Base-by-base conservation (phyloP, 2,329 filamentous ascomycete genomes). In the Trichoderma citrinoviride region DNA sequence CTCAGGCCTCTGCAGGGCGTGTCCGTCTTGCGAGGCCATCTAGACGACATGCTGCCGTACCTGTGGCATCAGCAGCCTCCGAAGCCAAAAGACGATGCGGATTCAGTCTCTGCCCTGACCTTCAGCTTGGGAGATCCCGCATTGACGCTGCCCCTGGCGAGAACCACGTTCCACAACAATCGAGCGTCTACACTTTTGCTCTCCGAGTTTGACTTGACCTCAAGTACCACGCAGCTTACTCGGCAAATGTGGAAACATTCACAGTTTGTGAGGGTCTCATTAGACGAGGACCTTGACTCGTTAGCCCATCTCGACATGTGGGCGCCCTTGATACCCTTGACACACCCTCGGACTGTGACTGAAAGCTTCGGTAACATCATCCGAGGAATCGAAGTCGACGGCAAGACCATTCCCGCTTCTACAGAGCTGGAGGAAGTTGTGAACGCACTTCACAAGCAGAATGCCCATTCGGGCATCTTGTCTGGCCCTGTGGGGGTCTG, bases 331-430 rank as follows among this genome's bases (percentile, higher is more conserved):
- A 75, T 87, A 12, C 85, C 89, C 1, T 74, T 93, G 41, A 91
- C 89, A 0, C 74, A 77, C 6, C 82, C 88, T 17, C 84, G 90
- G 19, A 79, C 77, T 53, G 87, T 95, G 41, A 77, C 82, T 1
- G 83, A 85, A 43, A 87, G 87, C 41, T 86, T 93, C 71, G 92
- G 92, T 3, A 96, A 96, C 75, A 94, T 96, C 63, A 80, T 95
- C 23, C 85, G 89, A 37, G 83, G 85, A 47, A 73, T 93, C 10
- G 79, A 85, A 17, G 77, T 83, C 19, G 72, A 80, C 23, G 80
- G 79, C 5, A 73, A 77, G 37, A 71, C 76, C 1, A 77, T 82
- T 0, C 87, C 89, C 14, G 90, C 91, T 3, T 93, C 90, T 1
- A 81, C 83, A 29, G 91, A 94, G 73, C 80, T 94, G 1, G 91